phyloP scores from a whole-genome alignment of 768 basidiomycete genomes.

The Aureoboletus auriporus region DNA sequence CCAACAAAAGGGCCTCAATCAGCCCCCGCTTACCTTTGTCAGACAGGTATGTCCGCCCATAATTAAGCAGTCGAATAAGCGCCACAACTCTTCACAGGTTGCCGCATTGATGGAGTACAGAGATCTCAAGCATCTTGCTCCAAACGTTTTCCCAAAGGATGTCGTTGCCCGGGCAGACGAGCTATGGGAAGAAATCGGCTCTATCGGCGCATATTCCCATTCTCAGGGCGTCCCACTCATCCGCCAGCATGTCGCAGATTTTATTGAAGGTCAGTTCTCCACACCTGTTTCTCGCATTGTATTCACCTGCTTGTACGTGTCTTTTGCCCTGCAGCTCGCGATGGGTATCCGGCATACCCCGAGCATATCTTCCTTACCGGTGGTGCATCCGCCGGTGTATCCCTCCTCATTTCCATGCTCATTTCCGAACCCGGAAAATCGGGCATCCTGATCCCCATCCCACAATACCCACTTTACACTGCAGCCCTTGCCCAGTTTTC shows the following conservation, averaged over 20 bases:
- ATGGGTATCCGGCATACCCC: slow-evolving; percentile 81
- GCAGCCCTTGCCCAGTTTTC: slow-evolving; percentile 84
- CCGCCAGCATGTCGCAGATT: slow-evolving; percentile 82
- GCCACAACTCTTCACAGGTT: slow-evolving; percentile 44
- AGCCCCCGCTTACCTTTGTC: slow-evolving; percentile 87
- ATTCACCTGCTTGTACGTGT: slow-evolving; percentile 2
- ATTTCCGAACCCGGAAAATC: slow-evolving; percentile 56
- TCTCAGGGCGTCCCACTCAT: slow-evolving; percentile 90
- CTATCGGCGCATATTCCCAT: slow-evolving; percentile 93
- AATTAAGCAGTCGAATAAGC: no score
- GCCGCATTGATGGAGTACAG: slow-evolving; percentile 93
- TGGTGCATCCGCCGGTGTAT: slow-evolving; percentile 94
- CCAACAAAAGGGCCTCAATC: slow-evolving; percentile 92
- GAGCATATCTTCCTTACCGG: slow-evolving; percentile 90
- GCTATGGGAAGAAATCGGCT: slow-evolving; percentile 82
- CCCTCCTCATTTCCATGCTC: slow-evolving; percentile 76
- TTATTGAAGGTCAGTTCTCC: slow-evolving; percentile 67
- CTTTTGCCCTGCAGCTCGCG: slow-evolving; percentile 59
- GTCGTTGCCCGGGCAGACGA: slow-evolving; percentile 79
- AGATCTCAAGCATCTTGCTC: slow-evolving; percentile 70
- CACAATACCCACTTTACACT: slow-evolving; percentile 97
- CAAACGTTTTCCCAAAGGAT: slow-evolving; percentile 78
- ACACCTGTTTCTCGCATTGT: neutral
- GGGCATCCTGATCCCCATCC: slow-evolving; percentile 92
- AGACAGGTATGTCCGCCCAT: slow-evolving; percentile 64